Percentiles rank a stretch among this genome's conserved stretches.
These are phyloP conservation scores for Wallacemonas sp. DNA, from an alignment of 208 protist species.

Conservation along the genomic window DNA sequence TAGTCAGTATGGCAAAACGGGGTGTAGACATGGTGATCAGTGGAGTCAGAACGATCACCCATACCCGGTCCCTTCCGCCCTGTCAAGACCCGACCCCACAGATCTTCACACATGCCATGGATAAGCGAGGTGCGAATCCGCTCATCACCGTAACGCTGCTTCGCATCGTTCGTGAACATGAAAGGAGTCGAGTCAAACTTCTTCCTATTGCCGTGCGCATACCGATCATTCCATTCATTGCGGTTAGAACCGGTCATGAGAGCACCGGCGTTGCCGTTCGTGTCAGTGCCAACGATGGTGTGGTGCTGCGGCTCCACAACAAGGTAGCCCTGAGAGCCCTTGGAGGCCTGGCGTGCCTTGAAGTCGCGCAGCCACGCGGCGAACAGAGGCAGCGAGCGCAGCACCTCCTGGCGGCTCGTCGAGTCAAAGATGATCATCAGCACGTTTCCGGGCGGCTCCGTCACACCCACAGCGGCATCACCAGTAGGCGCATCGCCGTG, in stretches of 20 bases:
- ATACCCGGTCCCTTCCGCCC: background rate
- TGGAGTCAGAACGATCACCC: slow-evolving; percentile 6
- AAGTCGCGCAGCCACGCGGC: slow-evolving; percentile 42
- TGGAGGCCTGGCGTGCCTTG: background rate
- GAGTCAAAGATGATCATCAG: slow-evolving; percentile 60
- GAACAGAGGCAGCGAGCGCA: slow-evolving; percentile 53
- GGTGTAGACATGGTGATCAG: slow-evolving; percentile 53
- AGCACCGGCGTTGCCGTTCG: slow-evolving; percentile 18
- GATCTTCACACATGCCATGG: slow-evolving; percentile 22
- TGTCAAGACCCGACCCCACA: background rate
- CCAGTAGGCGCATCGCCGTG: background rate
- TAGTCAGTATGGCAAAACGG: slow-evolving; percentile 69
- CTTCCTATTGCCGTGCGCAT: background rate
- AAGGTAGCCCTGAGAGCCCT: slow-evolving; percentile 11
- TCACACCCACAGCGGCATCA: background rate
- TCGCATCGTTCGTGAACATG: slow-evolving; percentile 21
- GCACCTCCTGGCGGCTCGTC: slow-evolving; percentile 52
- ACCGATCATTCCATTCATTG: background rate
- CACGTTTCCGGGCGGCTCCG: slow-evolving; percentile 41
- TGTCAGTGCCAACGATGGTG: slow-evolving; percentile 28
- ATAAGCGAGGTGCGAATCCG: slow-evolving; percentile 19
- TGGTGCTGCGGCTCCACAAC: slow-evolving; percentile 38
- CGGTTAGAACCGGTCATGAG: slow-evolving; percentile 15
- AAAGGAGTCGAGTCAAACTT: slow-evolving; percentile 4
- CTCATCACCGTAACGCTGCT: slow-evolving; percentile 34